Percentiles rank a stretch among this genome's conserved stretches.
These are phyloP conservation scores for Nannochloris sp. DNA, from an alignment of 139 green algal genomes.

Conservation along the genomic window DNA sequence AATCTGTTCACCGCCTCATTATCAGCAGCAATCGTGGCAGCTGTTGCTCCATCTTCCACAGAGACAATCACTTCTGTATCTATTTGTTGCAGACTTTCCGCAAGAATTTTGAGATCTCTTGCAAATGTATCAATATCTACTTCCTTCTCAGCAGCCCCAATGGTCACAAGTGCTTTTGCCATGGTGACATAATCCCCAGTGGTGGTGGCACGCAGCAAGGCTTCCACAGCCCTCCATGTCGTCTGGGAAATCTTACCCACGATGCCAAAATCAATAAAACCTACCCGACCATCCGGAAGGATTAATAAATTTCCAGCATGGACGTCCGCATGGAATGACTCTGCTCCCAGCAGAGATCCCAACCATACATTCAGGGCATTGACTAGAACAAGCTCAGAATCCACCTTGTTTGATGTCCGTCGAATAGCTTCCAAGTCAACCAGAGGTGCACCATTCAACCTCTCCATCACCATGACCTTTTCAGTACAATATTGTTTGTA, in stretches of 20 bases:
- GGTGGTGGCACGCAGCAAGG: conserved; percentile 57
- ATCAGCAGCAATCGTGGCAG: conserved; percentile 60
- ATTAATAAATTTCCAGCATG: conserved; percentile 94
- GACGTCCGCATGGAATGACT: conserved; percentile 96
- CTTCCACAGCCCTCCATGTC: conserved; percentile 64
- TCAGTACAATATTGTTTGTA: conserved; percentile 63
- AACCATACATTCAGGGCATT: conserved; percentile 93
- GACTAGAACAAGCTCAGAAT: conserved; percentile 57
- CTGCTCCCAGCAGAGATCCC: conserved; percentile 64
- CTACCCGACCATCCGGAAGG: conserved; percentile 53
- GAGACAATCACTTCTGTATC: conserved; percentile 28
- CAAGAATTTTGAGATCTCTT: conserved; percentile 55
- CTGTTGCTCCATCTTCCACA: conserved; percentile 12
- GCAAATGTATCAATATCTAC: conserved; percentile 62
- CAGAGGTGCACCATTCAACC: conserved; percentile 76
- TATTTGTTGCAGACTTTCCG: conserved; percentile 39
- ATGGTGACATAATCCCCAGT: conserved; percentile 65
- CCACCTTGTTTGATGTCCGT: neutral
- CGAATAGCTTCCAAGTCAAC: conserved; percentile 83
- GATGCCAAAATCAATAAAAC: conserved; percentile 93
- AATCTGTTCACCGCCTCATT: conserved; percentile 74
- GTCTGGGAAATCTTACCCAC: conserved; percentile 66
- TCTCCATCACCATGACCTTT: conserved; percentile 89
- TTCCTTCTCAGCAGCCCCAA: conserved; percentile 35
- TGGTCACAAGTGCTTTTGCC: conserved; percentile 57